phyloP scores from a whole-genome alignment of 1,284 basidiomycete species.

The Tilletia horrida region DNA sequence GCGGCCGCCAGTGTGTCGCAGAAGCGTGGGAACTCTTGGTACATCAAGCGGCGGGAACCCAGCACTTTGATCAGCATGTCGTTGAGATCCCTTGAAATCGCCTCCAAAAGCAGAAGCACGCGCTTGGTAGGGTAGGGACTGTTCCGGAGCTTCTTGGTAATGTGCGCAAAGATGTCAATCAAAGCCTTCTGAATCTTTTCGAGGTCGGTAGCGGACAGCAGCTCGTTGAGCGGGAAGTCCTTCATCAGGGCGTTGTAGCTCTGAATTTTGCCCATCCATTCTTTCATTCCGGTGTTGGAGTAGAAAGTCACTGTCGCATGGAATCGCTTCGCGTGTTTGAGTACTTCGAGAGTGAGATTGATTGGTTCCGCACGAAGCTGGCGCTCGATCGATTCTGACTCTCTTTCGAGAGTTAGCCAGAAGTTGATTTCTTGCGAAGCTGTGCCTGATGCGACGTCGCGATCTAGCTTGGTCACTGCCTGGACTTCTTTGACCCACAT shows the following conservation, averaged over 20 bases:
- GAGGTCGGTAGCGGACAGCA: constrained; percentile 90
- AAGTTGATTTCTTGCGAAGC: constrained; percentile 99
- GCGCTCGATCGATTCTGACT: constrained; percentile 84
- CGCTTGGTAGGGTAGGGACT: constrained; percentile 88
- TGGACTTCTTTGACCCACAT: constrained; percentile 98
- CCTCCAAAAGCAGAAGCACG: constrained; percentile 91
- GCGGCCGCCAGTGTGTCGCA: constrained; percentile 76
- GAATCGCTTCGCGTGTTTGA: constrained; percentile 93
- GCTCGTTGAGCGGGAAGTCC: constrained; percentile 94
- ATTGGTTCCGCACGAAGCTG: constrained; percentile 90
- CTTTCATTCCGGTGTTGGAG: constrained; percentile 92
- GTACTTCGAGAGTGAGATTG: constrained; percentile 83
- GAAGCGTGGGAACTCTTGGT: constrained; percentile 90
- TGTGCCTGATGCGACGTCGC: constrained; percentile 91
- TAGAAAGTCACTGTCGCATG: constrained; percentile 96
- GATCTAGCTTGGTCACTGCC: constrained; percentile 81
- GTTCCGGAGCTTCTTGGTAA: constrained; percentile 82
- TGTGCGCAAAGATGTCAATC: constrained; percentile 80
- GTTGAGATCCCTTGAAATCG: constrained; percentile 94
- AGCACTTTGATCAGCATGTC: constrained; percentile 88
- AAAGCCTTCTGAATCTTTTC: constrained; percentile 89
- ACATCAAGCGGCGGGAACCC: constrained; percentile 81
- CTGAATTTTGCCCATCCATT: constrained; percentile 49
- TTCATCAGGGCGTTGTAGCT: constrained; percentile 94
- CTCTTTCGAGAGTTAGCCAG: constrained; percentile 90